Evolutionary conservation across 805 yeast genomes (phyloP).

Genomic region (Wickerhamiella azyma): DNA sequence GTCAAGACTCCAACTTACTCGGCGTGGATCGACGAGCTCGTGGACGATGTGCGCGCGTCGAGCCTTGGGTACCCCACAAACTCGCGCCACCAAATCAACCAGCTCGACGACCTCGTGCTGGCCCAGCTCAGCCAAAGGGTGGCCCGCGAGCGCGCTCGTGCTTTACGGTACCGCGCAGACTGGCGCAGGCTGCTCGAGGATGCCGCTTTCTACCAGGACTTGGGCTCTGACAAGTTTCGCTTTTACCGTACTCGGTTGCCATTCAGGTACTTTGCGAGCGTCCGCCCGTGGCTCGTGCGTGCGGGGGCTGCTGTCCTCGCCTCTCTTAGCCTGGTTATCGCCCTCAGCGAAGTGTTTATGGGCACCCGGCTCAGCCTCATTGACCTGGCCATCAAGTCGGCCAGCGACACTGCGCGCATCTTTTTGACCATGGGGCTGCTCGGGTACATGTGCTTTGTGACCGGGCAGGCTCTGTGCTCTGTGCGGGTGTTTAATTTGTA

Average conservation of each 20-base stretch:
- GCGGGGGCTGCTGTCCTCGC: slow-evolving; percentile 32
- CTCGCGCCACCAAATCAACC: slow-evolving; percentile 9
- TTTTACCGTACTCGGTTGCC: slow-evolving; percentile 19
- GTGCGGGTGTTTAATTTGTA: slow-evolving; percentile 63
- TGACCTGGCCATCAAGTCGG: slow-evolving; percentile 32
- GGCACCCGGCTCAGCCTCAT: slow-evolving; percentile 52
- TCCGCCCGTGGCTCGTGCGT: slow-evolving; percentile 37
- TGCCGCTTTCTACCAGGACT: slow-evolving; percentile 44
- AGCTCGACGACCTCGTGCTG: slow-evolving; percentile 31
- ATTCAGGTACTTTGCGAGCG: slow-evolving; percentile 30
- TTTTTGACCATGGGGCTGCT: slow-evolving; percentile 33
- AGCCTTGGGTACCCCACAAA: slow-evolving; percentile 9
- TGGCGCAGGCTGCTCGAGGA: slow-evolving; percentile 38
- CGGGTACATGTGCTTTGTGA: slow-evolving; percentile 54
- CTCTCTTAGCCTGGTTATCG: slow-evolving; percentile 36
- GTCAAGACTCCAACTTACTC: slow-evolving; percentile 36
- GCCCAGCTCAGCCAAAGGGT: slow-evolving; percentile 39
- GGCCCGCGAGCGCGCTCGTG: slow-evolving; percentile 38
- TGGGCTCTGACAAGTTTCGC: slow-evolving; percentile 30
- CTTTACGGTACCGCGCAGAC: slow-evolving; percentile 42
- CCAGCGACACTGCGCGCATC: slow-evolving; percentile 31
- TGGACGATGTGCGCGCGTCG: slow-evolving; percentile 27
- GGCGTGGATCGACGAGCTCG: slow-evolving; percentile 52
- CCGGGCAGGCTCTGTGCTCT: slow-evolving; percentile 51
- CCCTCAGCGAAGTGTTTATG: slow-evolving; percentile 66